phyloP scores from a whole-genome alignment of 2,329 filamentous ascomycete genomes.

The Coniochaeta sp. region DNA sequence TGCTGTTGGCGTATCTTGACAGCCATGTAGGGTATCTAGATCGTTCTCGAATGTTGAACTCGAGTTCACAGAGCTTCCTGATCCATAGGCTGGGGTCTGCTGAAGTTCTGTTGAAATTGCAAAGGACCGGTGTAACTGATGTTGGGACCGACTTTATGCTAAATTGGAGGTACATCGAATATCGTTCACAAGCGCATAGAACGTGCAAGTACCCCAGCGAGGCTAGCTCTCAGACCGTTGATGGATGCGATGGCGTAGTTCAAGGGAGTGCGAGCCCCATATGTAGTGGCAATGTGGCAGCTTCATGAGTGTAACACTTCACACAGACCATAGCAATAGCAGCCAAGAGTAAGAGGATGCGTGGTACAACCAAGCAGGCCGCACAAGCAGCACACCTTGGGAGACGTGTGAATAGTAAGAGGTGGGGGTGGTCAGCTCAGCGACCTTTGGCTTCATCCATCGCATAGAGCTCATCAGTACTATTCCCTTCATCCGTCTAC shows the following conservation, averaged over 20 bases:
- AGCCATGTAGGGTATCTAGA: neutral
- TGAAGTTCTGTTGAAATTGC: neutral
- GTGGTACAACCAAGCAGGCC: neutral
- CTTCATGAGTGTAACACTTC: neutral
- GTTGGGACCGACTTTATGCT: conserved; percentile 1
- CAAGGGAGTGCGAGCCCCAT: neutral
- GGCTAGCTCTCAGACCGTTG: neutral
- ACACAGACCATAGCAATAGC: neutral
- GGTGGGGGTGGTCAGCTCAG: neutral
- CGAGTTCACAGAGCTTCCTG: neutral
- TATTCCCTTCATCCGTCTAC: neutral
- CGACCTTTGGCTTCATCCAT: too few relatives aligned
- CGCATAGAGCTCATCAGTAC: neutral
- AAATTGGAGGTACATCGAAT: neutral
- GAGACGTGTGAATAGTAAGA: neutral
- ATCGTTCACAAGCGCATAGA: neutral
- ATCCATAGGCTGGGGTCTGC: neutral
- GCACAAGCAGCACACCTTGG: neutral
- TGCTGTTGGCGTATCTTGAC: neutral
- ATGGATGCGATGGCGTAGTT: neutral
- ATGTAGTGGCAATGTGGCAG: neutral
- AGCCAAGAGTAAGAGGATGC: neutral
- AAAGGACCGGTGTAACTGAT: neutral
- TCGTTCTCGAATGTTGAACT: neutral
- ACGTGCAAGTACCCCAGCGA: neutral